Evolutionary conservation across 2,329 filamentous ascomycete genomes (phyloP), one percentile per base, ranked within the genome.

Genomic region (Ophiostoma quercus): DNA sequence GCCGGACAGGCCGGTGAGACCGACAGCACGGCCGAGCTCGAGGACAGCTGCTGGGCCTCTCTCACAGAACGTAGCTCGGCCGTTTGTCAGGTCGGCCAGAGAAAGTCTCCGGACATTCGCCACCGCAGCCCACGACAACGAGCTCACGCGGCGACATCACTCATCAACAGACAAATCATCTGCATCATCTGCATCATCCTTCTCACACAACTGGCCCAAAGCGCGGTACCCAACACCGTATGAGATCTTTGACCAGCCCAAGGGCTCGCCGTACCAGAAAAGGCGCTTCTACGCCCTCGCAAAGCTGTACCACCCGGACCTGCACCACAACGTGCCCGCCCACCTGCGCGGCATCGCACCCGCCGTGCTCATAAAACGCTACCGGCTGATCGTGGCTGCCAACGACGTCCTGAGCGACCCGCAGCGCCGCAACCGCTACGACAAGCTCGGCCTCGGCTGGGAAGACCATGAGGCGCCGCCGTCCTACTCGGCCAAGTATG

Each of bases 241-340:
- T 81, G 92, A 98, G 76, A 92, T 99, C 77, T 89, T 98, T 76
- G 83, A 85, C 72, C 79, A 82, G 66, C 75, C 79, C 68, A 78
- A 79, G 41, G 82, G 82, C 70, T 88, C 87, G 16, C 85, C 88
- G 1, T 98, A 99, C 79, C 89, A 87, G 72, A 98, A 99, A 79
- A 81, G 84, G 62, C 88, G 88, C 71, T 99, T 93, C 84, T 95
- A 96, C 79, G 86, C 94, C 76, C 87, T 99, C 68, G 95, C 96
- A 71, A 99, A 98, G 82, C 83, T 96, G 66, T 99, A 99, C 81
- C 95, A 99, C 77, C 95, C 95, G 0, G 95, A 99, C 79, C 87
- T 86, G 7, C 78, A 80, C 71, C 79, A 81, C 71, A 77, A 22
- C 39, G 51, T 39, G 22, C 69, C 68, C 0, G 78, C 77, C 19